These are phyloP conservation scores for Pseudotsuga menziesii DNA, from an alignment of 75 land plant species.

Conservation along the genomic window DNA sequence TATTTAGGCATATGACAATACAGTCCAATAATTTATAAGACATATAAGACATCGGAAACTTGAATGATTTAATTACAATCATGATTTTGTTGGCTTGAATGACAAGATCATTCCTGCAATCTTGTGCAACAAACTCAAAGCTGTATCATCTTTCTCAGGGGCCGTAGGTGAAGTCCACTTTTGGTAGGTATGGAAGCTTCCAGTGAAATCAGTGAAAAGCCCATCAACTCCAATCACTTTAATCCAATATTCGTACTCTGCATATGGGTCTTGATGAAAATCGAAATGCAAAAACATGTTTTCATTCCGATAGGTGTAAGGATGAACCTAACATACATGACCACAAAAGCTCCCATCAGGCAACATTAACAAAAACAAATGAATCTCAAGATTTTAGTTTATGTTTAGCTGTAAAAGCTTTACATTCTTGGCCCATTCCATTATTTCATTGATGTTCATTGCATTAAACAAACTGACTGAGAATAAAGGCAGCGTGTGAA, in stretches of 20 bases:
- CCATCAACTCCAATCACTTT: slow-evolving; percentile 79
- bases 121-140: slow-evolving; percentile 33
- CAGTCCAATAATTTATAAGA: background rate
- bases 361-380: background rate
- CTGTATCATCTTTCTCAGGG: slow-evolving; percentile 20
- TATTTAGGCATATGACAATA: background rate
- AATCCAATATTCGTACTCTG: slow-evolving; percentile 80
- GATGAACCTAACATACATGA: slow-evolving; percentile 66
- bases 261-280: slow-evolving; percentile 84
- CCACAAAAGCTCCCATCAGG: background rate
- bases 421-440: background rate
- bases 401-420: background rate
- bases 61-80: slow-evolving; percentile 3
- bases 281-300: slow-evolving; percentile 61
- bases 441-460: background rate
- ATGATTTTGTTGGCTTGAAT: slow-evolving; percentile 3
- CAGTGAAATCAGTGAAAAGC: slow-evolving; percentile 92
- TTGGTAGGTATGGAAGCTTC: slow-evolving; percentile 61
- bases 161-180: slow-evolving; percentile 40
- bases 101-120: slow-evolving; percentile 34
- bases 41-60: background rate
- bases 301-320: slow-evolving; percentile 92
- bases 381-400: background rate
- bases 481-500: background rate
- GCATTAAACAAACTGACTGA: background rate